Base-by-base conservation (phyloP, 306 rosid genomes). In the Parietaria judaica region DNA sequence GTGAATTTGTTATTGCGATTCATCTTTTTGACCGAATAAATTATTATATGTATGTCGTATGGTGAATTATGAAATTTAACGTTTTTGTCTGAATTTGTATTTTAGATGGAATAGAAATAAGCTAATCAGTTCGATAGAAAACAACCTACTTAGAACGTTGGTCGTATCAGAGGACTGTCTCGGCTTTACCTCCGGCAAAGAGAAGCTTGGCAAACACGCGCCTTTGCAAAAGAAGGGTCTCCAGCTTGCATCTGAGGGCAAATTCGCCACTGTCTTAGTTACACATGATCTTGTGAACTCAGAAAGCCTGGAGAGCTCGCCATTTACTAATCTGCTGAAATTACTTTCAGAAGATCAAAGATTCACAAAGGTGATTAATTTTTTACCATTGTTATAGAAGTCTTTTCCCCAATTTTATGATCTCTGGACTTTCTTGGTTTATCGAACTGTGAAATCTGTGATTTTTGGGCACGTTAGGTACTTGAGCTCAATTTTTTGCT, bases 191-290 rank as follows among this genome's bases (percentile, higher is more conserved):
- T 76, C 73, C 72, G 80, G 81, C 58, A 60, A 71, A 63, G 77
- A 75, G 64, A 80, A 75, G 68, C 70, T 64, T 67, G 82, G 64
- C 65, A 73, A 60, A 36, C 71, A 75, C 69, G 51, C 61, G 45
- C 64, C 56, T 38, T 70, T 78, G 74, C 83, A 72, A 41, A 73
- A 82, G 69, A 82, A 72, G 77, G 98, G 94, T 70, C 74, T 62
- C 45, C 63, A 72, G 66, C 85, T 88, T 74, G 63, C 76, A 58
- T 86, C 85, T 46, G 66, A 81, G 59, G 92, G 95, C 14, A 92
- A 85, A 84, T 76, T 83, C 79, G 95, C 98, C 60, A 36, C 82
- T 16, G 84, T 83, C 68, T 65, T 92, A 73, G 73, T 88, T 64
- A 74, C 80, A 37, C 79, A 77, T 67, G 81, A 58, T 68, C 56